Evolutionary conservation across 257 asterid genomes (phyloP).

Genomic region (Vinca minor): DNA sequence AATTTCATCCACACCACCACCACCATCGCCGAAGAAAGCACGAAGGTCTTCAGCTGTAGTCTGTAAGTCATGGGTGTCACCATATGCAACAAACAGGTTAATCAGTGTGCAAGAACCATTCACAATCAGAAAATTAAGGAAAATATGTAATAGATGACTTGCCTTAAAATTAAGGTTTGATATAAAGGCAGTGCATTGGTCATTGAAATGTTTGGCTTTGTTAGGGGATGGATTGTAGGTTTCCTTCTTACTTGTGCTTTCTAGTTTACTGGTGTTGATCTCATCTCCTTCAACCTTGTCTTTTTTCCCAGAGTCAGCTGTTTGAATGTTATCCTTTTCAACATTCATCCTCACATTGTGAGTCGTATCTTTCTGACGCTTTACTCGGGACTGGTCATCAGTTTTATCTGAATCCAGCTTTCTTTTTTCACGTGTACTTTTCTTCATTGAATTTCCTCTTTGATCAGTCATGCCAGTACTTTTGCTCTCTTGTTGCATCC

Average conservation of each 20-base stretch:
- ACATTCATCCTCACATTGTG: conserved; percentile 29
- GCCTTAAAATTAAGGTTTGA: conserved; percentile 68
- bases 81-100: conserved; percentile 4
- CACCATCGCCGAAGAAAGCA: conserved; percentile 71
- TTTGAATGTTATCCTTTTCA: conserved; percentile 33
- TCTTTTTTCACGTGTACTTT: conserved; percentile 65
- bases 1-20: conserved; percentile 85
- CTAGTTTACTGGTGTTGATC: conserved; percentile 25
- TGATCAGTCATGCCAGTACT: conserved; percentile 30
- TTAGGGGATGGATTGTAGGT: conserved; percentile 30
- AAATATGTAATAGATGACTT: conserved; percentile 18
- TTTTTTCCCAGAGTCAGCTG: conserved; percentile 30
- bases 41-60: conserved; percentile 54
- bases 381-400: conserved; percentile 52
- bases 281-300: conserved; percentile 28
- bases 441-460: conserved; percentile 38
- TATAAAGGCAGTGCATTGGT: conserved; percentile 83
- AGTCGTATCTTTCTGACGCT: conserved; percentile 54
- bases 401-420: conserved; percentile 37
- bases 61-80: conserved; percentile 28
- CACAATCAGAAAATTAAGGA: conserved; percentile 1
- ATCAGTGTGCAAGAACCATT: conserved; percentile 1
- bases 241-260: conserved; percentile 33
- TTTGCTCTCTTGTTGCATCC: conserved; percentile 66
- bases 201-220: conserved; percentile 45